Conservation (phyloP, 306 rosid genomes). For the Abrus pulchellus region DNA sequence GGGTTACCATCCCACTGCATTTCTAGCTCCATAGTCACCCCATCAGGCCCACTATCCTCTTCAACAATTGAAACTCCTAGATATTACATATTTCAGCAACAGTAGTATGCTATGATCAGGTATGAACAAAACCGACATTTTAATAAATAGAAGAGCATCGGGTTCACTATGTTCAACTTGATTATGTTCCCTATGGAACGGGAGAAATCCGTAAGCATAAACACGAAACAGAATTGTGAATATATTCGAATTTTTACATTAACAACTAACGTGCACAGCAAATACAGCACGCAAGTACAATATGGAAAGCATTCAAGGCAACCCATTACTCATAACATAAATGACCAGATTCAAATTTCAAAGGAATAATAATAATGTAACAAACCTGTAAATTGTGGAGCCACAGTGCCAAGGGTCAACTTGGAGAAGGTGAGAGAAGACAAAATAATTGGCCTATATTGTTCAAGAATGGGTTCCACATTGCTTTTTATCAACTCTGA, state of each 20-base stretch:
- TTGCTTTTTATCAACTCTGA: conserved; percentile 77
- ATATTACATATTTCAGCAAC: conserved; percentile 45
- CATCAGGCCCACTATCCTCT: conserved; percentile 62
- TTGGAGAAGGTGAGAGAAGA: conserved; percentile 83
- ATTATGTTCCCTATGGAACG: not conserved
- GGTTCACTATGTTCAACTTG: conserved; percentile 28
- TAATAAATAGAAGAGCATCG: not conserved
- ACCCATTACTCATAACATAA: not conserved
- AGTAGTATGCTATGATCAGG: conserved; percentile 1
- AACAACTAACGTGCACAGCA: not conserved
- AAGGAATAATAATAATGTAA: conserved; percentile 5
- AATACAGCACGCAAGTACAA: not conserved
- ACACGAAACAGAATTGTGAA: not conserved
- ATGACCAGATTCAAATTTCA: conserved; percentile 2
- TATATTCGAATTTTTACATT: not conserved
- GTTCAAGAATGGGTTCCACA: conserved; percentile 87
- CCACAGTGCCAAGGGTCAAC: conserved; percentile 91
- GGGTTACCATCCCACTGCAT: conserved; percentile 99
- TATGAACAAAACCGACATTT: conserved; percentile 41
- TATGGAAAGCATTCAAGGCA: not conserved
- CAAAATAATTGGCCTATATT: conserved; percentile 70
- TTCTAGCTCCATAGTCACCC: conserved; percentile 87
- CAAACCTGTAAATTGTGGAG: conserved; percentile 93
- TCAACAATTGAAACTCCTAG: conserved; percentile 78
- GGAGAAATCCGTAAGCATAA: conserved; percentile 15